phyloP scores from a whole-genome alignment of 2,329 filamentous ascomycete genomes.

The Graphiopsis chlorocephala region DNA sequence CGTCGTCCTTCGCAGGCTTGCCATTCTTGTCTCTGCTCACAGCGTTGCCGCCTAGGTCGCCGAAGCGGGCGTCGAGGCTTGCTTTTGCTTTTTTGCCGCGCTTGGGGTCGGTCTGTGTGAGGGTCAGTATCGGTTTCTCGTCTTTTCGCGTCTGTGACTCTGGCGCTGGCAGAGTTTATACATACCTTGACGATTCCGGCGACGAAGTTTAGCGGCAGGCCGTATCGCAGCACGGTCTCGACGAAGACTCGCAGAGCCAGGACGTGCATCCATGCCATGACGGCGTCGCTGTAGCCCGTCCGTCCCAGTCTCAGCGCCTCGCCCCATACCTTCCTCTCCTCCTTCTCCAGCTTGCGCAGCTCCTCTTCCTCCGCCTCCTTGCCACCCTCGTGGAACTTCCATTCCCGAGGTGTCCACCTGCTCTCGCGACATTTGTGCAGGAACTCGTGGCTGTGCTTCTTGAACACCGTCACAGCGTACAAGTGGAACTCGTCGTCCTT shows the following conservation, averaged over 20 bases:
- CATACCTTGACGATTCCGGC: conserved; percentile 79
- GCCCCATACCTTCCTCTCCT: conserved; percentile 89
- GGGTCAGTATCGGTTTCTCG: conserved; percentile 15
- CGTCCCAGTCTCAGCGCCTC: conserved; percentile 83
- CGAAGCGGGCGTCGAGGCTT: conserved; percentile 75
- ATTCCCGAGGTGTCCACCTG: conserved; percentile 92
- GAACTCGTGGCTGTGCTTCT: conserved; percentile 85
- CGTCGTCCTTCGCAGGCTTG: conserved; percentile 85
- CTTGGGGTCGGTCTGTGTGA: conserved; percentile 73
- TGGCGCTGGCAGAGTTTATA: background rate
- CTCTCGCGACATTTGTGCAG: conserved; percentile 87
- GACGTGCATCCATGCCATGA: conserved; percentile 95
- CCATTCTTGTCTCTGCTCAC: conserved; percentile 93
- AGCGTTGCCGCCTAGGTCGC: conserved; percentile 90
- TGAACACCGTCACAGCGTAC: conserved; percentile 87
- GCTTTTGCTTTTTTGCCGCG: conserved; percentile 67
- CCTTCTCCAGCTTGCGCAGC: conserved; percentile 73
- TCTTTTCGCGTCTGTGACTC: background rate
- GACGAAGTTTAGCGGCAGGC: conserved; percentile 85
- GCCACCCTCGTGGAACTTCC: conserved; percentile 87
- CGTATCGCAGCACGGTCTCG: conserved; percentile 95
- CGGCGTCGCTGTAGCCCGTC: conserved; percentile 92
- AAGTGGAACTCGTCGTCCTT: conserved; percentile 87
- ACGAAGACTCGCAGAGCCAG: conserved; percentile 91
- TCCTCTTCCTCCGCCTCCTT: conserved; percentile 86